Conservation (phyloP, 495 filamentous ascomycete genomes). For the Aspergillus nidulans region DNA sequence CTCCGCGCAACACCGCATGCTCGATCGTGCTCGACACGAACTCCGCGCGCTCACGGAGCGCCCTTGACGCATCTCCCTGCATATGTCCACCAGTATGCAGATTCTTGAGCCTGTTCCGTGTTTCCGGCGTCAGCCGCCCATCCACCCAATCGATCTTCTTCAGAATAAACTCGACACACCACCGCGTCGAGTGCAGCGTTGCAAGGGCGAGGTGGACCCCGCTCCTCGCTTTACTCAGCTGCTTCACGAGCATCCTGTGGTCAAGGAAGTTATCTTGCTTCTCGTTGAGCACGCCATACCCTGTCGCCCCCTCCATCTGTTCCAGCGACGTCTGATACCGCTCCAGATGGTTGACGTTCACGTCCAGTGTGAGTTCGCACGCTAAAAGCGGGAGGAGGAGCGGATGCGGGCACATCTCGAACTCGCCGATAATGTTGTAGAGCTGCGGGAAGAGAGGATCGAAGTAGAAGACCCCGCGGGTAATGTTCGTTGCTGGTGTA, state of each 20-base stretch:
- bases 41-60: neutral
- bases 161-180: neutral
- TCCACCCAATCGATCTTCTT: neutral
- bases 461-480: neutral
- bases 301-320: neutral
- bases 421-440: neutral
- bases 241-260: neutral
- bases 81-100: no score
- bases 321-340: neutral
- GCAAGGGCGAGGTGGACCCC: neutral
- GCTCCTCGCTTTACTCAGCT: neutral
- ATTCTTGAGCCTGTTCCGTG: neutral
- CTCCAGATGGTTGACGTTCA: neutral
- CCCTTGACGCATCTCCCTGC: neutral
- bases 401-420: neutral
- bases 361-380: neutral
- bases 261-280: neutral
- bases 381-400: neutral
- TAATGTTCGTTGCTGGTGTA: neutral
- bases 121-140: neutral
- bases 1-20: neutral
- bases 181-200: neutral
- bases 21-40: neutral
- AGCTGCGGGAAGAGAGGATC: neutral
- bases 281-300: neutral